Evolutionary conservation across 495 filamentous ascomycete species (phyloP), one percentile per base, ranked within the genome.

Genomic region (Oleoguttula mirabilis): DNA sequence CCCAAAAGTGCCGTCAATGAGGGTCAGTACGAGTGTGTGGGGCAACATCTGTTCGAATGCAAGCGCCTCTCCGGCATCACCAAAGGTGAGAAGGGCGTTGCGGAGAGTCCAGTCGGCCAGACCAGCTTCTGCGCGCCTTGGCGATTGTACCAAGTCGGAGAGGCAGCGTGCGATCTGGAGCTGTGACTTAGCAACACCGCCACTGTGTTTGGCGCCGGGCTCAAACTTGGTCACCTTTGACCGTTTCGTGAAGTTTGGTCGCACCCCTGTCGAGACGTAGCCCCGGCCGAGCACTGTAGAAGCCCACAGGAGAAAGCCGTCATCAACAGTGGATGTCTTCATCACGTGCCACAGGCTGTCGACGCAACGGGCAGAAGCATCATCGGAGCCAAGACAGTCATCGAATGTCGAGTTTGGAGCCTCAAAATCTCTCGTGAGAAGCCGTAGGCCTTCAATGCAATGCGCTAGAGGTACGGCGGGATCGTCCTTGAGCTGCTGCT

Each of bases 201-300:
- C 30, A 15, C 10, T 10, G 7, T 3, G 8, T 23, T 36, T 48
- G 2, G 14, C 34, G 15, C 6, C 38, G 15, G 30, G 16, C 2
- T 15, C 32, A 3, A 37, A 19, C 2, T 4, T 10, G 4, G 30
- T 17, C 4, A 17, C 5, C 43, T 17, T 17, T 24, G 4, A 11
- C 5, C 17, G 11, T 8, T 2, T 6, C 4, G 10, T n/a, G n/a
- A 21, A 7, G 19, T 21, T 8, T 3, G 43, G 43, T 31, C 49
- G 37, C 12, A 33, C 3, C 16, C 50, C 50, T 11, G 33, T 22
- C 3, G 80, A 70, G 32, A 81, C 77, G 61, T 87, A 96, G 0
- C 84, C 79, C 51, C 84, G 73, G 15, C 90, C 90, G 17, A 98
- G 67, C 12, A 87, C 80, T 39, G 77, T 72, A 5, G 80, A 86